A percentile compares a stretch with the other conserved stretches of the same genome.
Evolutionary conservation across 139 green algal species (phyloP).

Genomic region (Tetradesmus lagerheimii): DNA sequence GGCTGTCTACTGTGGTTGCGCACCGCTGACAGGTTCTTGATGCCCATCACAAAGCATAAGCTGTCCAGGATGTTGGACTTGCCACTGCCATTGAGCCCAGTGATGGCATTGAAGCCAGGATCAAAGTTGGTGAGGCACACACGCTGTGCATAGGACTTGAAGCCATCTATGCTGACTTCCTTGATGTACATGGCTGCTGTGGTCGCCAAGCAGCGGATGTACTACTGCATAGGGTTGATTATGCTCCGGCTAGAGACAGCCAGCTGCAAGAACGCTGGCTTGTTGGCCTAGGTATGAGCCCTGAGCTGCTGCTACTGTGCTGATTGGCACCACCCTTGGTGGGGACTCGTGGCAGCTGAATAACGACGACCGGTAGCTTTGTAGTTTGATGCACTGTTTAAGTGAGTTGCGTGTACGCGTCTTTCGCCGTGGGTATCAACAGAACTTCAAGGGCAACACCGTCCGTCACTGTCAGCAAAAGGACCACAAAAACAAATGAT

Average conservation of each 20-base stretch:
- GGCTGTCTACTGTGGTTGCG: background rate
- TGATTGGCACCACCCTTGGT: background rate
- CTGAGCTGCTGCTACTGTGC: background rate
- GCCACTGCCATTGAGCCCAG: constrained; percentile 96
- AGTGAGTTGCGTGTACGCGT: background rate
- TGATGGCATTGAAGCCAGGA: constrained; percentile 98
- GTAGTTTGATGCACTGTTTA: background rate
- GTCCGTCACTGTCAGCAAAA: background rate
- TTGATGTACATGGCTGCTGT: constrained; percentile 91
- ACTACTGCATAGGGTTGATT: background rate
- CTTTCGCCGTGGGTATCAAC: background rate
- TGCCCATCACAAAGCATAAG: constrained; percentile 99
- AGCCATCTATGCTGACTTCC: constrained; percentile 97
- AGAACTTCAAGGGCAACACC: background rate
- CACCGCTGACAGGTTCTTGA: constrained; percentile 95
- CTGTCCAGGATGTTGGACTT: constrained; percentile 99
- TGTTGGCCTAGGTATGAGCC: background rate
- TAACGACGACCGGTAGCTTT: background rate
- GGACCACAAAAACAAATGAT: background rate
- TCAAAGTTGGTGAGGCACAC: constrained; percentile 93
- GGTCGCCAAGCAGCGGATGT: background rate
- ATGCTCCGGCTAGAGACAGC: background rate
- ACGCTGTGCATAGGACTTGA: constrained; percentile 98
- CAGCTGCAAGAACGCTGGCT: background rate
- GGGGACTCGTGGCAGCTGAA: background rate